Base-by-base conservation (phyloP, 2,329 filamentous ascomycete genomes). In the Boeremia exigua region DNA sequence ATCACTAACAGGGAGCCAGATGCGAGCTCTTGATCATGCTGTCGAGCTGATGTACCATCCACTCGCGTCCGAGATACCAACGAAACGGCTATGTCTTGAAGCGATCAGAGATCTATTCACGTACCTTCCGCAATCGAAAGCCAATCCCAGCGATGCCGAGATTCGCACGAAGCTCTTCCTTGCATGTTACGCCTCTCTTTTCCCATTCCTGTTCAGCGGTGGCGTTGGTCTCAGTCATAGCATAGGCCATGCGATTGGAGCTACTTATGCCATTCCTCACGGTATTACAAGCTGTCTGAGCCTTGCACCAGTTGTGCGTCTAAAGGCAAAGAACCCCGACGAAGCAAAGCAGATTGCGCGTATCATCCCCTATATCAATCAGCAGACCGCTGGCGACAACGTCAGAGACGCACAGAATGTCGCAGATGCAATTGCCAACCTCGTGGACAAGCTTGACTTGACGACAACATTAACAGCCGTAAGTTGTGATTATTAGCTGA, bases 11-110 rank as follows among this genome's bases (percentile, higher is more conserved):
- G n/a, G 8, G 2, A 8, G 12, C 14, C 38, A 74, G 36, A 77
- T 86, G 42, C 74, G 82, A 36, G 81, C 83, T 0, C 70, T 85
- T 37, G 82, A 85, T 55, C 83, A 86, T 60, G 81, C 83, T 7
- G 78, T 85, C 37, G 83, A 86, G 68, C 62, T 79, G 12, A 76
- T 82, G 71, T 84, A 84, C 61, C 80, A 86, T 57, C 81, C 81
- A 6, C 79, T 78, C 2, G 77, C 81, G 1, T 79, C 81, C 1
- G 82, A 84, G 62, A 75, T 84, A 43, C 72, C 72, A 2, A 79
- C 77, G 25, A 79, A 80, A 44, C 72, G 78, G 34, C 75, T 83
- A 67, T 73, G 75, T 7, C 58, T 84, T 15, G 73, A 75, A 38
- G 79, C 83, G 6, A 79, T 82, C 30, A 74, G 73, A 23, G 80